Percentiles rank a stretch among this genome's conserved stretches.
phyloP scores from a whole-genome alignment of 208 protist species.

The Leishmania tropica region DNA sequence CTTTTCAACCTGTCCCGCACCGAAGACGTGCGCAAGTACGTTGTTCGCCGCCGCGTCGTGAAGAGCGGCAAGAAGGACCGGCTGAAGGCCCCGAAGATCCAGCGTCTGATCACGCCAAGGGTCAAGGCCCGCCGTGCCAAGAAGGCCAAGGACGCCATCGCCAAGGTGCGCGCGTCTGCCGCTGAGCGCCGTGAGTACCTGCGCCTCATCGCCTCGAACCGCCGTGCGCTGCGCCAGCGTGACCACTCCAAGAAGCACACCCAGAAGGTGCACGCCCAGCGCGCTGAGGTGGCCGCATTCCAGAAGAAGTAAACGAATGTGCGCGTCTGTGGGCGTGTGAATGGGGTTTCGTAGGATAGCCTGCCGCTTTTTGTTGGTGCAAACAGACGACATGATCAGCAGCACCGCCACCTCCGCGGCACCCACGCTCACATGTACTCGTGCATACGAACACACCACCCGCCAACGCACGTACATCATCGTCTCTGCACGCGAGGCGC shows the following conservation, averaged over 20 bases:
- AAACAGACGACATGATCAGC: neutral
- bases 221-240: constrained; percentile 79
- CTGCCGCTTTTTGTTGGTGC: neutral
- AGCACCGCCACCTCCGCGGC: neutral
- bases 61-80: constrained; percentile 96
- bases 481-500: neutral
- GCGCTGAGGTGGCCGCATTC: constrained; percentile 67
- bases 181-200: constrained; percentile 72
- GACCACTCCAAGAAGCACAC: constrained; percentile 61
- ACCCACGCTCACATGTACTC: neutral
- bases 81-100: constrained; percentile 99
- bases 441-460: neutral
- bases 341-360: neutral
- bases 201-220: constrained; percentile 44
- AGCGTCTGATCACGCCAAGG: constrained; percentile 97
- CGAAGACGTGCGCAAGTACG: constrained; percentile 98
- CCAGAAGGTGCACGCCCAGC: constrained; percentile 66
- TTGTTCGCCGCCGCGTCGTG: constrained; percentile 95
- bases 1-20: constrained; percentile 98
- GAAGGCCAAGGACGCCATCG: constrained; percentile 74
- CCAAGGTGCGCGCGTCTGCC: constrained; percentile 69
- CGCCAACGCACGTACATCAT: neutral
- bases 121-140: constrained; percentile 81
- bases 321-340: neutral
- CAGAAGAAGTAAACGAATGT: constrained; percentile 48